Percentiles rank a stretch among this genome's conserved stretches.
phyloP scores from a whole-genome alignment of 163 green algal genomes.

The Prototheca wickerhamii region DNA sequence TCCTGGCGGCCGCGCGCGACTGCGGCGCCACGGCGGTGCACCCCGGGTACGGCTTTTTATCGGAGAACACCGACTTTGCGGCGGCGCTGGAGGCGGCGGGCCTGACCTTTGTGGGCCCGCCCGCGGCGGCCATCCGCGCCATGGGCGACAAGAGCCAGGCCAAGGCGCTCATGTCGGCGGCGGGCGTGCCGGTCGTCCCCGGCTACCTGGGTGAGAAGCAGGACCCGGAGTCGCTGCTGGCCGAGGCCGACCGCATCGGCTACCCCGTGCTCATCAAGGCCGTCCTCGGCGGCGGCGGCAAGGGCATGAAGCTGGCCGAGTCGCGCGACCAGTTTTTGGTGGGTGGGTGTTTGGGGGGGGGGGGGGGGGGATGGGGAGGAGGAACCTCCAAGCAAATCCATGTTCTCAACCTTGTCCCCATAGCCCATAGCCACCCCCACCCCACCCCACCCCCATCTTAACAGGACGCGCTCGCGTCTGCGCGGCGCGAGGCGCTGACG shows the following conservation, averaged over 20 bases:
- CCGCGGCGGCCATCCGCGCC: conserved; percentile 58
- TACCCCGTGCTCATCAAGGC: conserved; percentile 93
- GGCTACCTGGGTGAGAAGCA: conserved; percentile 82
- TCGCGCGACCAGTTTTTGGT: conserved; percentile 21
- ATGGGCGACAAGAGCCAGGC: conserved; percentile 71
- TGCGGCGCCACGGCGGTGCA: conserved; percentile 55
- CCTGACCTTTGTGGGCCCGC: conserved; percentile 67
- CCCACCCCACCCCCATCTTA: background rate
- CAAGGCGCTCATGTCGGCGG: conserved; percentile 70
- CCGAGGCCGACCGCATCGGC: conserved; percentile 53
- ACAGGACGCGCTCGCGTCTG: conserved; percentile 51
- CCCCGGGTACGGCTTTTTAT: conserved; percentile 84
- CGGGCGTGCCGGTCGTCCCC: conserved; percentile 81
- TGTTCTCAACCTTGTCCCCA: no score
- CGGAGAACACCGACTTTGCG: conserved; percentile 60
- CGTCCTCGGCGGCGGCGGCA: conserved; percentile 81
- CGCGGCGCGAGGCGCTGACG: conserved; percentile 55
- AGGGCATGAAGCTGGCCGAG: conserved; percentile 81
- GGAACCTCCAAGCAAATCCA: background rate
- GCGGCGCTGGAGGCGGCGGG: conserved; percentile 44
- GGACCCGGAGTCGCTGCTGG: conserved; percentile 25
- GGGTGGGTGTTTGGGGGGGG: no score
- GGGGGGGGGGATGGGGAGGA: background rate
- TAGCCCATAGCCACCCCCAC: background rate
- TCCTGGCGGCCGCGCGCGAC: conserved; percentile 21